phyloP scores from a whole-genome alignment of 1,284 basidiomycete species.

The Chiua sp. region DNA sequence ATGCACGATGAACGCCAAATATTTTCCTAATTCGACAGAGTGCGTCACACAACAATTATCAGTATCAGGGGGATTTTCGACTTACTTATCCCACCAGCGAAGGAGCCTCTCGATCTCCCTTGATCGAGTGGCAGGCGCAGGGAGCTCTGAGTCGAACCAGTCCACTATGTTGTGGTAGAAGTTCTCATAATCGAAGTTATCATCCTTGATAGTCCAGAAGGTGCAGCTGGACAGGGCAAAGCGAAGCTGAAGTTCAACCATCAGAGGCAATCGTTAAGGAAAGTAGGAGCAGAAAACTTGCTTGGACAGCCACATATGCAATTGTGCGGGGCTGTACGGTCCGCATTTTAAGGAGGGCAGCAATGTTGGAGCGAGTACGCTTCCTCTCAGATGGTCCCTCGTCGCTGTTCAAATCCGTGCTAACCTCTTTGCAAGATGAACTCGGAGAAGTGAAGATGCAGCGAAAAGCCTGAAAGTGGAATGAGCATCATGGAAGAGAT shows the following conservation, averaged over 20 bases:
- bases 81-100: slow-evolving; percentile 20
- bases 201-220: slow-evolving; percentile 3
- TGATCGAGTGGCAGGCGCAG: neutral
- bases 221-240: slow-evolving; percentile 10
- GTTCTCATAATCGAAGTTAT: slow-evolving; percentile 7
- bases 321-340: slow-evolving; percentile 10
- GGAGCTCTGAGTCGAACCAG: slow-evolving; percentile 12
- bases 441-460: slow-evolving; percentile 36
- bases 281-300: neutral
- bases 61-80: neutral
- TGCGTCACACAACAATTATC: too few relatives aligned
- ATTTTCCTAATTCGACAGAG: too few relatives aligned
- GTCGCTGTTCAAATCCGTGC: neutral
- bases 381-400: neutral
- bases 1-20: too few relatives aligned
- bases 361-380: slow-evolving; percentile 2
- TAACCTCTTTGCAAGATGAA: slow-evolving; percentile 18
- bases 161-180: slow-evolving; percentile 16
- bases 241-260: slow-evolving; percentile 5
- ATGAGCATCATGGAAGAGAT: too few relatives aligned
- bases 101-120: slow-evolving; percentile 3
- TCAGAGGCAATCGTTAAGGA: too few relatives aligned
- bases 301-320: slow-evolving; percentile 18
- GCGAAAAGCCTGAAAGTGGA: slow-evolving; percentile 25
- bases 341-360: slow-evolving; percentile 10